phyloP scores from a whole-genome alignment of 345 rosid genomes.

The Arabis alpina region DNA sequence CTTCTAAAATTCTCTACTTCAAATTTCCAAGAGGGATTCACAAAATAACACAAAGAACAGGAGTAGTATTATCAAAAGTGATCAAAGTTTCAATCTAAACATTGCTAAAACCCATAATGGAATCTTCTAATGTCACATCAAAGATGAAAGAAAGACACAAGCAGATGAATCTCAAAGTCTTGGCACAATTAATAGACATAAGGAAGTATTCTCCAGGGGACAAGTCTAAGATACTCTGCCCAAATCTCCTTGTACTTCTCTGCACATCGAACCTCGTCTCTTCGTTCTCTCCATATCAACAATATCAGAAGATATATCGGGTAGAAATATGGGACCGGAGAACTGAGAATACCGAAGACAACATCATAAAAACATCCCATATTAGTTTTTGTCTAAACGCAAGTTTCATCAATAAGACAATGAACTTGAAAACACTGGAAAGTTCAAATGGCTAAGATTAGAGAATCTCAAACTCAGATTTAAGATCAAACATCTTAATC shows the following conservation, averaged over 20 bases:
- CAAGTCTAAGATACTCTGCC: slow-evolving; percentile 74
- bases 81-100: slow-evolving; percentile 1
- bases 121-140: too few relatives aligned
- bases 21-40: too few relatives aligned
- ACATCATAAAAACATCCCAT: not conserved
- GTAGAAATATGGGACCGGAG: slow-evolving; percentile 80
- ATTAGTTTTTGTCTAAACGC: not conserved
- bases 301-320: slow-evolving; percentile 85
- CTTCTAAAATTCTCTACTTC: too few relatives aligned
- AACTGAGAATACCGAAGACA: slow-evolving; percentile 52
- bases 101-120: slow-evolving; percentile 26
- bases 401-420: not conserved
- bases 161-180: slow-evolving; percentile 15
- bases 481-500: not conserved
- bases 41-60: not conserved
- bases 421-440: slow-evolving; percentile 15
- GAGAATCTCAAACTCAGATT: slow-evolving; percentile 9
- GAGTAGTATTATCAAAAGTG: slow-evolving; percentile 11
- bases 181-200: slow-evolving; percentile 55
- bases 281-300: slow-evolving; percentile 86
- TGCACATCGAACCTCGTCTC: slow-evolving; percentile 89
- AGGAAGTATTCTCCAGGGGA: slow-evolving; percentile 94
- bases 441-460: slow-evolving; percentile 8
- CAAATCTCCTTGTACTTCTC: slow-evolving; percentile 85
- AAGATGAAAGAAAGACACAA: too few relatives aligned